phyloP scores from a whole-genome alignment of 2,329 filamentous ascomycete species.

The Fusarium bulbicola region DNA sequence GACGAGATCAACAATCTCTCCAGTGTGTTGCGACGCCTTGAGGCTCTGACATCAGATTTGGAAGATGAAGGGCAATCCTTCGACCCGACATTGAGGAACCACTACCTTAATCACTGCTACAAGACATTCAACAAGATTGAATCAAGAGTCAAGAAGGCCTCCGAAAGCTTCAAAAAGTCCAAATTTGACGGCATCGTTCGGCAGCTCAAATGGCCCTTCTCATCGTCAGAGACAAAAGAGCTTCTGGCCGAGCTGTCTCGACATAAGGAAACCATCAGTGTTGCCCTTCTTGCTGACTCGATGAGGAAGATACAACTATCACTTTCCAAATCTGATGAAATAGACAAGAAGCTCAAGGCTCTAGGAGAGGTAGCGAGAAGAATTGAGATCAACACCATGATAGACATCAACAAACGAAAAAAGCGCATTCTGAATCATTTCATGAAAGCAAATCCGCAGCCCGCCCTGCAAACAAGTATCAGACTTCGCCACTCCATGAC shows the following conservation, averaged over 20 bases:
- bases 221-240: neutral
- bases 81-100: neutral
- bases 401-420: neutral
- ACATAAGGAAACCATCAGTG: conserved; percentile 14
- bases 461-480: neutral
- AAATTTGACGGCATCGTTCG: neutral
- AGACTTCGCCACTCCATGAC: conserved; percentile 11
- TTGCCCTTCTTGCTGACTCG: conserved; percentile 6
- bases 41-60: neutral
- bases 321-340: neutral
- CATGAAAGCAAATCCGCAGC: neutral
- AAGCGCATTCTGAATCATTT: neutral
- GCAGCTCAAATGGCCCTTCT: conserved; percentile 30
- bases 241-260: conserved; percentile 16
- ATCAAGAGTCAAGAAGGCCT: neutral
- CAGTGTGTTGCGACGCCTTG: neutral
- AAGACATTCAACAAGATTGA: neutral
- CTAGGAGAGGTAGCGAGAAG: neutral
- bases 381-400: conserved; percentile 16
- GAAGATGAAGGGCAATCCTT: neutral
- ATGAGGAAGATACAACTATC: conserved; percentile 6
- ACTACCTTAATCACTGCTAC: neutral
- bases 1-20: conserved; percentile 6
- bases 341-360: neutral
- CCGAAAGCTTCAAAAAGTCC: neutral